A percentile compares a stretch with the other conserved stretches of the same genome.
These are phyloP conservation scores for Globisporangium uncinulatum DNA, from an alignment of 352 stramenopile species.

Conservation along the genomic window DNA sequence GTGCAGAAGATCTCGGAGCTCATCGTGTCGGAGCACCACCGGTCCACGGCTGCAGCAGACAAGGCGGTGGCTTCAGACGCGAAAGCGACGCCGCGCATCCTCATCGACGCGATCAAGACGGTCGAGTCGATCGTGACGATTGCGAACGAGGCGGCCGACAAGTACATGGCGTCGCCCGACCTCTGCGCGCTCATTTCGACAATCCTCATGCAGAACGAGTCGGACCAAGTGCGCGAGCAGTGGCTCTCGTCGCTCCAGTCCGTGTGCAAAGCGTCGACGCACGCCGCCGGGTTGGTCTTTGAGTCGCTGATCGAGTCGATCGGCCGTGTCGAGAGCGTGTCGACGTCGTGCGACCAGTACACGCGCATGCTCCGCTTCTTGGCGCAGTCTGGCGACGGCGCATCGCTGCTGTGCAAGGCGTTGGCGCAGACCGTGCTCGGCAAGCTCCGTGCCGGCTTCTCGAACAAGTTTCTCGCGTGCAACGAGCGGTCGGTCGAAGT, in stretches of 20 bases:
- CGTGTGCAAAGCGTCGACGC: constrained; percentile 47
- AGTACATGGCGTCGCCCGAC: constrained; percentile 50
- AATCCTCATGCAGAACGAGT: constrained; percentile 58
- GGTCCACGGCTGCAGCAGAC: constrained; percentile 24
- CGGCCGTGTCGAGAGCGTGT: constrained; percentile 53
- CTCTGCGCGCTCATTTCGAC: constrained; percentile 39
- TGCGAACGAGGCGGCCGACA: constrained; percentile 50
- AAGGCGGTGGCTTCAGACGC: constrained; percentile 1
- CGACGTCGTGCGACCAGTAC: constrained; percentile 64
- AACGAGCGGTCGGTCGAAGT: constrained; percentile 68
- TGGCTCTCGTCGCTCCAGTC: constrained; percentile 80
- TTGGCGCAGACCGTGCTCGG: constrained; percentile 44
- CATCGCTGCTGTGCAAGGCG: constrained; percentile 39
- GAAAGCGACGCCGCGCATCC: constrained; percentile 60
- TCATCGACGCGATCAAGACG: constrained; percentile 82
- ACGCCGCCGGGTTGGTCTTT: constrained; percentile 43
- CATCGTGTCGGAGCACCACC: constrained; percentile 64
- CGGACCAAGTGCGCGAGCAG: constrained; percentile 78
- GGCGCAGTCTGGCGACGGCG: constrained; percentile 42
- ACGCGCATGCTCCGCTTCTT: constrained; percentile 65
- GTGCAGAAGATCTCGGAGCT: constrained; percentile 75
- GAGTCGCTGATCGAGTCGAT: constrained; percentile 66
- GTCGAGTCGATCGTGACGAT: constrained; percentile 76
- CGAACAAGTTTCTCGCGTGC: constrained; percentile 70
- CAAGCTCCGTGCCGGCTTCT: constrained; percentile 70